phyloP scores from a whole-genome alignment of 139 green algal species.

The Tetratostichococcus sp. region DNA sequence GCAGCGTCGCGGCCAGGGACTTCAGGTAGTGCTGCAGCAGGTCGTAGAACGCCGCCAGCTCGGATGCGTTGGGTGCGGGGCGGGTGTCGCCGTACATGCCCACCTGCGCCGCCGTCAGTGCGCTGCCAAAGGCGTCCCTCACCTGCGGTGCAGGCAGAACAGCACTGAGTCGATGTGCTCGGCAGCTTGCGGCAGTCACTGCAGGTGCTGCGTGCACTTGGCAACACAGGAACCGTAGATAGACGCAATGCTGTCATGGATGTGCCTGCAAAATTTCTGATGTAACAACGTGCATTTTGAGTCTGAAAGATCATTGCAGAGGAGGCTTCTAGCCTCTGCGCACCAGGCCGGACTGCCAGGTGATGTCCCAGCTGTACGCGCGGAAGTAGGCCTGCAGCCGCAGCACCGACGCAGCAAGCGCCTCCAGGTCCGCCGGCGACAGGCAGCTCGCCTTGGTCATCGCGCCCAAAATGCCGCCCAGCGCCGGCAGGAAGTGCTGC shows the following conservation, averaged over 20 bases:
- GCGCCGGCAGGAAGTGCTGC: conserved; percentile 10
- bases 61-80: neutral
- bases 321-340: neutral
- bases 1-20: neutral
- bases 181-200: no score
- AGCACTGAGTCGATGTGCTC: no score
- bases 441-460: conserved; percentile 12
- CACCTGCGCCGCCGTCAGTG: neutral
- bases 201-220: no score
- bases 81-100: neutral
- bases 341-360: conserved; percentile 9
- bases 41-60: conserved; percentile 8
- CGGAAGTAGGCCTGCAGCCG: conserved; percentile 10
- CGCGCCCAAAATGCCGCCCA: conserved; percentile 6
- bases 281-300: no score
- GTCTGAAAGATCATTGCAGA: no score
- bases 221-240: no score
- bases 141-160: conserved; percentile 8
- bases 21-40: conserved; percentile 15
- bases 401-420: neutral
- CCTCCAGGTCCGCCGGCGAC: conserved; percentile 7
- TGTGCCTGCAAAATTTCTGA: no score
- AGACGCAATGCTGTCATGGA: no score
- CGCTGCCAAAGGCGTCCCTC: neutral
- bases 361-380: conserved; percentile 7